phyloP scores from a whole-genome alignment of 805 yeast species.

The Spathaspora sp. region DNA sequence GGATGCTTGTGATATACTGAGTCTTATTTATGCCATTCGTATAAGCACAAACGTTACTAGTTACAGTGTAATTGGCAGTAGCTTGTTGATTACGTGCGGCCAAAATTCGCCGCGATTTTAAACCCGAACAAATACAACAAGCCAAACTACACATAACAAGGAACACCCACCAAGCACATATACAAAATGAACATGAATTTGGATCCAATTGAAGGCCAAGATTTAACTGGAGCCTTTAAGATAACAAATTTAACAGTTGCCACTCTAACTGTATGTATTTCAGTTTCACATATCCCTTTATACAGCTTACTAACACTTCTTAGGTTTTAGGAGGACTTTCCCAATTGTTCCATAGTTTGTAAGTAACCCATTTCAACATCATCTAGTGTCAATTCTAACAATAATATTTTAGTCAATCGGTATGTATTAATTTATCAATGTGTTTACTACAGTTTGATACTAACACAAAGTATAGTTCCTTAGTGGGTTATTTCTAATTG shows the following conservation, averaged over 20 bases:
- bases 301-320: not conserved
- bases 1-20: no score
- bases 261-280: constrained; percentile 43
- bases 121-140: not conserved
- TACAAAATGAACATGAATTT: constrained; percentile 32
- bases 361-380: constrained; percentile 16
- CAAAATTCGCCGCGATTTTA: not conserved
- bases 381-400: constrained; percentile 17
- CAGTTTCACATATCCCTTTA: not conserved
- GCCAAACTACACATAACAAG: not conserved
- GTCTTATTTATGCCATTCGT: no score
- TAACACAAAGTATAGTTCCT: constrained; percentile 40
- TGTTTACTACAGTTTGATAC: constrained; percentile 8
- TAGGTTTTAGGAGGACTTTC: constrained; percentile 47
- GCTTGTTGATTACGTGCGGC: not conserved
- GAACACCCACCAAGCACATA: not conserved
- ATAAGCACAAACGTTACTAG: no score
- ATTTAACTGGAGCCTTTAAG: constrained; percentile 44
- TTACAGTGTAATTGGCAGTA: no score
- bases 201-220: constrained; percentile 40
- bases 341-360: constrained; percentile 49
- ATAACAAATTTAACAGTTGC: constrained; percentile 56
- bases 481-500: constrained; percentile 54
- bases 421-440: constrained; percentile 14
- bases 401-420: constrained; percentile 26